Conservation (phyloP, 805 yeast genomes). For the Groenewaldozyma tartarivorans region DNA sequence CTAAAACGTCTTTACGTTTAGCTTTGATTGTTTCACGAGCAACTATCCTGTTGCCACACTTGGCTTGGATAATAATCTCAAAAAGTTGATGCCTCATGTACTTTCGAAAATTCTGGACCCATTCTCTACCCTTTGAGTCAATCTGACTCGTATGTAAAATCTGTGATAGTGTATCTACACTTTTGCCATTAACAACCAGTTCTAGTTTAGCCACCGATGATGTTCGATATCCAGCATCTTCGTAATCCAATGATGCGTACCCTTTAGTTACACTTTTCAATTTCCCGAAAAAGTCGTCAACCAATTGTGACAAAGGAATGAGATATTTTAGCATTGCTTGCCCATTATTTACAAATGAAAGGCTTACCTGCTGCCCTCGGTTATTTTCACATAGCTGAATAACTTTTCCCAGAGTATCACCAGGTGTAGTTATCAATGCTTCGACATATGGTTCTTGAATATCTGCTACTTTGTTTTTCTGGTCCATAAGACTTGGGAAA, state of each 20-base stretch:
- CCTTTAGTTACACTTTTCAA: constrained; percentile 85
- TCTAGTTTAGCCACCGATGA: constrained; percentile 83
- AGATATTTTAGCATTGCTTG: constrained; percentile 75
- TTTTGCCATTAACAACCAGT: constrained; percentile 74
- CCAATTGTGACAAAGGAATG: constrained; percentile 79
- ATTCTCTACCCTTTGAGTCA: constrained; percentile 62
- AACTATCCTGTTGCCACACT: constrained; percentile 65
- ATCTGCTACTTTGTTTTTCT: constrained; percentile 31
- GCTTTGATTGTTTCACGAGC: constrained; percentile 95
- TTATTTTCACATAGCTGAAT: constrained; percentile 78
- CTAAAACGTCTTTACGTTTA: constrained; percentile 87
- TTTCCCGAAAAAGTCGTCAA: constrained; percentile 93
- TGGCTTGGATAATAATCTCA: constrained; percentile 89
- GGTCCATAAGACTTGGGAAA: constrained; percentile 55
- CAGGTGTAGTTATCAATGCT: constrained; percentile 84
- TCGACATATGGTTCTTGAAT: constrained; percentile 81
- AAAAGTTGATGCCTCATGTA: constrained; percentile 74
- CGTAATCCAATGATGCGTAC: constrained; percentile 89
- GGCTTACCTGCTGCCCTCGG: constrained; percentile 73
- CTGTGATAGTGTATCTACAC: constrained; percentile 87
- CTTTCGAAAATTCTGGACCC: constrained; percentile 75
- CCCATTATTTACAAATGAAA: constrained; percentile 67
- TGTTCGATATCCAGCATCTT: constrained; percentile 77
- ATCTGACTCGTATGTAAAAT: constrained; percentile 80
- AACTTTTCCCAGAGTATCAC: constrained; percentile 78